phyloP scores from a whole-genome alignment of 2,329 filamentous ascomycete genomes.

The Geosmithia morbida region DNA sequence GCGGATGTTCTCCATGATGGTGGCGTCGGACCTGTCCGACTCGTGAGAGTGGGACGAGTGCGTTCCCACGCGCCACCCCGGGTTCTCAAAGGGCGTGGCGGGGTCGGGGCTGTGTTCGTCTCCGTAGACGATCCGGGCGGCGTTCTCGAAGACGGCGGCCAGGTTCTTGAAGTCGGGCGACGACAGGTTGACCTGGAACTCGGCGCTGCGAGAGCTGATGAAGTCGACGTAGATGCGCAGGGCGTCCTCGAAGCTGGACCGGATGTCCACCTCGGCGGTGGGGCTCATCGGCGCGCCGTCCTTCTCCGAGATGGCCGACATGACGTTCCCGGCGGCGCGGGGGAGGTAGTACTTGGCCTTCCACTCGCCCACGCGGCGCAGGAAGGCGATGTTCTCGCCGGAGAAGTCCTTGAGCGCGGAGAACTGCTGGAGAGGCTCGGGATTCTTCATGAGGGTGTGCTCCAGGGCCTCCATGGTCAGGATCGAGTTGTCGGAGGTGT shows the following conservation, averaged over 20 bases:
- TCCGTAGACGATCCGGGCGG: slow-evolving; percentile 30
- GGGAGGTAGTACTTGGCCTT: slow-evolving; percentile 10
- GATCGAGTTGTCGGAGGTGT: slow-evolving; percentile 17
- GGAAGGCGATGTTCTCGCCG: slow-evolving; percentile 56
- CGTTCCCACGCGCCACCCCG: slow-evolving; percentile 7
- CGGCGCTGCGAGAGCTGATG: slow-evolving; percentile 44
- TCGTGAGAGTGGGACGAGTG: slow-evolving; percentile 6
- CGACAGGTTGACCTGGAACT: slow-evolving; percentile 54
- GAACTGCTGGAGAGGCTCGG: slow-evolving; percentile 45
- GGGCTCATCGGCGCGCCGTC: slow-evolving; percentile 3
- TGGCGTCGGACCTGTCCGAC: slow-evolving; percentile 10
- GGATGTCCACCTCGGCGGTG: slow-evolving; percentile 17
- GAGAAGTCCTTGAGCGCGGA: slow-evolving; percentile 54
- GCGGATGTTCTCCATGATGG: slow-evolving; percentile 10
- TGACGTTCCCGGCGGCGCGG: slow-evolving; percentile 8
- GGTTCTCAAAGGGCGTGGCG: slow-evolving; percentile 26
- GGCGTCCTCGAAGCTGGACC: slow-evolving; percentile 40
- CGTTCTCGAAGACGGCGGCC: slow-evolving; percentile 38
- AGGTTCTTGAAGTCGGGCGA: slow-evolving; percentile 38
- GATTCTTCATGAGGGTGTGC: slow-evolving; percentile 42
- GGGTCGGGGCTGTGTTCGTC: slow-evolving; percentile 22
- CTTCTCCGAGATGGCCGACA: slow-evolving; percentile 1
- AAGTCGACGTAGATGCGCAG: slow-evolving; percentile 48
- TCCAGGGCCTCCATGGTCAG: slow-evolving; percentile 49
- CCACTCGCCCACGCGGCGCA: slow-evolving; percentile 37